Conservation (phyloP, 2,329 filamentous ascomycete species). For the Orbilia oligospora region DNA sequence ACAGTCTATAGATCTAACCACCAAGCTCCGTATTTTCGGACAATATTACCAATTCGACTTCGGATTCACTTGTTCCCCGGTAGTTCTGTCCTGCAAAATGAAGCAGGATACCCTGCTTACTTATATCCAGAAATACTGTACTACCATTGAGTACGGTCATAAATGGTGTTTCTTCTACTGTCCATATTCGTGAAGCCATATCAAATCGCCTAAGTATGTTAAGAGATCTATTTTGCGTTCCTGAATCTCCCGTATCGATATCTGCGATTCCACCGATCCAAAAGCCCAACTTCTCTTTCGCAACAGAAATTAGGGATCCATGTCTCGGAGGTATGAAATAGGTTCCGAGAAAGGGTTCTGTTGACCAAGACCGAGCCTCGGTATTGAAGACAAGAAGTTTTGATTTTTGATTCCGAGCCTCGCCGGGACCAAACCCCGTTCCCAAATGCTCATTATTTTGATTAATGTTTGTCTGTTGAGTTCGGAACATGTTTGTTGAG, state of each 20-base stretch:
- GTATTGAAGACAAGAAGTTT: conserved; percentile 22
- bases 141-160: conserved; percentile 10
- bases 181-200: conserved; percentile 5
- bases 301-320: conserved; percentile 20
- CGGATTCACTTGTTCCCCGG: too few species aligned
- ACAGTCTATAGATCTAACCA: not conserved
- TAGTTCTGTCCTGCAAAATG: conserved; percentile 30
- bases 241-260: too few species aligned
- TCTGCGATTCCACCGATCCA: conserved; percentile 20
- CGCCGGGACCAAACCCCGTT: not conserved
- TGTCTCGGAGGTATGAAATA: not conserved
- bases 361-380: conserved; percentile 13
- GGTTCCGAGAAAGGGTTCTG: not conserved
- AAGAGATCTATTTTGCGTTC: not conserved
- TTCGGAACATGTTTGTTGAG: not conserved
- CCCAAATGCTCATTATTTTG: not conserved
- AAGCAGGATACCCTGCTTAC: conserved; percentile 21
- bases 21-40: not conserved
- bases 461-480: not conserved
- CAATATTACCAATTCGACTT: not conserved
- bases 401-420: not conserved
- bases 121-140: conserved; percentile 1
- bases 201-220: conserved; percentile 13
- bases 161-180: conserved; percentile 16
- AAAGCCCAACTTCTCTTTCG: not conserved